Evolutionary conservation across 768 basidiomycete genomes (phyloP).

Genomic region (Termitomyces sp.): DNA sequence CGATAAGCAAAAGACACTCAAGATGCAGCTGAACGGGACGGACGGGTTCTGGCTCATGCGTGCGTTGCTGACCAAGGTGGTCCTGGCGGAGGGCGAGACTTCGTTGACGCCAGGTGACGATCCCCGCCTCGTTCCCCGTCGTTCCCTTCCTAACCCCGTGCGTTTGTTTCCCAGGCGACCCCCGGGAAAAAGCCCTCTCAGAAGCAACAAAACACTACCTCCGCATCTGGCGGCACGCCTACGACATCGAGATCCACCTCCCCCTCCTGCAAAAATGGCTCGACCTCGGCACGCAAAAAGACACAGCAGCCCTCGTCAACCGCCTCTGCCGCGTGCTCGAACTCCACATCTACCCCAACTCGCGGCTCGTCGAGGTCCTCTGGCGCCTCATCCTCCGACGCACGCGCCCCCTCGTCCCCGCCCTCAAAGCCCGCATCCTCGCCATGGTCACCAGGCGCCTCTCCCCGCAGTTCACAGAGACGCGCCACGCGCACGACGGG

Average conservation of each 20-base stretch:
- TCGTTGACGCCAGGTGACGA: constrained; percentile 6
- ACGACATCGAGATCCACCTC: constrained; percentile 37
- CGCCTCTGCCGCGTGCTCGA: constrained; percentile 32
- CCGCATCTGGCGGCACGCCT: constrained; percentile 29
- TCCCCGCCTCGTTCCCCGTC: background rate
- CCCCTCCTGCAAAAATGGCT: constrained; percentile 40
- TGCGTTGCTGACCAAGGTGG: constrained; percentile 29
- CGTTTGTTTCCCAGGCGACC: constrained; percentile 10
- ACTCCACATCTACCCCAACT: constrained; percentile 24
- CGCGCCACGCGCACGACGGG: background rate
- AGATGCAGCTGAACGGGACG: constrained; percentile 26
- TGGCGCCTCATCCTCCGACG: constrained; percentile 30
- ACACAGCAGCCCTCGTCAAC: constrained; percentile 24
- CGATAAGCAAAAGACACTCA: constrained; percentile 33
- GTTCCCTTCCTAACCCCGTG: background rate
- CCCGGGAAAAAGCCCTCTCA: constrained; percentile 14
- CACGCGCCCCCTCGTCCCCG: constrained; percentile 17
- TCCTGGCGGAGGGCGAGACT: constrained; percentile 15
- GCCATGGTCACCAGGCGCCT: constrained; percentile 28
- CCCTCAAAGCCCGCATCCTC: constrained; percentile 28
- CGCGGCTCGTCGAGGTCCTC: constrained; percentile 32
- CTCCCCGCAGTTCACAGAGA: background rate
- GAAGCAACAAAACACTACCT: constrained; percentile 36
- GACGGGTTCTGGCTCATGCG: constrained; percentile 64
- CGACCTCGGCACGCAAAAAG: constrained; percentile 17